Evolutionary conservation across 2,329 filamentous ascomycete genomes (phyloP).

Genomic region (Polychaeton citri): DNA sequence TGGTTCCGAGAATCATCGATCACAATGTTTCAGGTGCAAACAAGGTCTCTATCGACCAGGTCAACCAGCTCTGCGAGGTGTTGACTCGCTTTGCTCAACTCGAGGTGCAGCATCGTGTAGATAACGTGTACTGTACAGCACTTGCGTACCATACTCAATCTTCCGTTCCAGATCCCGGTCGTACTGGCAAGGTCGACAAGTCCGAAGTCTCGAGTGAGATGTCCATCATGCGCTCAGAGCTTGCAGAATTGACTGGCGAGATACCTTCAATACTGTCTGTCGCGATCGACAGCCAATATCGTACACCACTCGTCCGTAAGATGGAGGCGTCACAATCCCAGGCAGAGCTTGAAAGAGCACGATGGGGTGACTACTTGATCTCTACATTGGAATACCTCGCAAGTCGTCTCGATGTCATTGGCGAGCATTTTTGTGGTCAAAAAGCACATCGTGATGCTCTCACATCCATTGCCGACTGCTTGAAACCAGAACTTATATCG

Average conservation of each 20-base stretch:
- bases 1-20: constrained; percentile 38
- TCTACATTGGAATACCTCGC: constrained; percentile 29
- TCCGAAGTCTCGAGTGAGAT: neutral
- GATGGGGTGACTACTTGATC: constrained; percentile 31
- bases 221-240: neutral
- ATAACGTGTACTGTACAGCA: neutral
- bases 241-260: neutral
- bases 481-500: neutral
- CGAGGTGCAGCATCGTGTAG: neutral
- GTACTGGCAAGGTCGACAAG: neutral
- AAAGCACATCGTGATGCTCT: constrained; percentile 14
- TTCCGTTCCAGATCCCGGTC: neutral
- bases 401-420: constrained; percentile 15
- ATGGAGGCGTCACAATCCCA: constrained; percentile 16
- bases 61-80: neutral
- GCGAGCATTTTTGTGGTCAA: constrained; percentile 14
- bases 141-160: neutral
- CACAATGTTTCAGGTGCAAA: neutral
- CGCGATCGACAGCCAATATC: neutral
- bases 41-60: neutral
- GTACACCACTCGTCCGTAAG: neutral
- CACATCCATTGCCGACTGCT: constrained; percentile 7
- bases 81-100: neutral
- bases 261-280: neutral
- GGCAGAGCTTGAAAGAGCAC: constrained; percentile 20